These are phyloP conservation scores for Acidomyces sp. DNA, from an alignment of 495 filamentous ascomycete species.

Conservation along the genomic window DNA sequence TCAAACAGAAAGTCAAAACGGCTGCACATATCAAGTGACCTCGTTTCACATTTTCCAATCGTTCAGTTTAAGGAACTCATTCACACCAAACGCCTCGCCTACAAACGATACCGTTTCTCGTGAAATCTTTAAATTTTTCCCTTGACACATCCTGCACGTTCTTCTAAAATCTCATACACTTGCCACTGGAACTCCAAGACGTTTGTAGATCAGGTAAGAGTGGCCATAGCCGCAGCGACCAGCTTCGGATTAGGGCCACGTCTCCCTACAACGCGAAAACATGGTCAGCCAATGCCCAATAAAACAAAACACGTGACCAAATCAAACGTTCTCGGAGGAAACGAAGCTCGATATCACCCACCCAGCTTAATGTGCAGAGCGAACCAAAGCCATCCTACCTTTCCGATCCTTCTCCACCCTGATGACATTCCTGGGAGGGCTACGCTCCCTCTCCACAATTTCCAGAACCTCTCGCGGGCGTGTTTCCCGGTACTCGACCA, in stretches of 20 bases:
- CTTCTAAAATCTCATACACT: no score
- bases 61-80: no score
- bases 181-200: no score
- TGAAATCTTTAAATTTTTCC: no score
- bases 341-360: conserved; percentile 1
- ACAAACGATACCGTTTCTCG: no score
- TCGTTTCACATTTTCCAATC: no score
- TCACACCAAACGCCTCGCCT: no score
- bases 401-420: conserved; percentile 69
- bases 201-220: conserved; percentile 3
- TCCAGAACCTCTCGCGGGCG: conserved; percentile 29
- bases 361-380: conserved; percentile 38
- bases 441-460: conserved; percentile 39
- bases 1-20: no score
- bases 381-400: conserved; percentile 65
- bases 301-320: no score
- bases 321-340: no score
- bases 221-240: conserved; percentile 7
- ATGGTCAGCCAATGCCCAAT: conserved; percentile 1
- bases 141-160: no score
- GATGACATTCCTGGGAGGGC: conserved; percentile 35
- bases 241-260: conserved; percentile 1
- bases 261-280: not conserved
- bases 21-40: no score
- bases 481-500: conserved; percentile 15